phyloP scores from a whole-genome alignment of 78 protist genomes.

The Dictyostelium intermedium region DNA sequence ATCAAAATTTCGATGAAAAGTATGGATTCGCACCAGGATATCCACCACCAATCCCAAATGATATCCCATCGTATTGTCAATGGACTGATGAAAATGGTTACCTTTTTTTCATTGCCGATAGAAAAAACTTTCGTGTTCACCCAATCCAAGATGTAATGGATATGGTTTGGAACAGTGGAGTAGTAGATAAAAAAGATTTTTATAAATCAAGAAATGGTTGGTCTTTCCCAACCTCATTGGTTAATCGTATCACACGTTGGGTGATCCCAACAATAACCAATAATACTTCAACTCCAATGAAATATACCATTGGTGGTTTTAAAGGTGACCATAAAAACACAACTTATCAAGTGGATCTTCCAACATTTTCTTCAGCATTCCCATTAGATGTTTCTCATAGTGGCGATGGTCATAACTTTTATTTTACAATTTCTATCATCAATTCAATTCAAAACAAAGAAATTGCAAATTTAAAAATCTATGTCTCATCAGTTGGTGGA shows the following conservation, averaged over 20 bases:
- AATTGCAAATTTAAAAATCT: background rate
- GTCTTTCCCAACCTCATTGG: background rate
- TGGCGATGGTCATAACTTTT: background rate
- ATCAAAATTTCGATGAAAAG: background rate
- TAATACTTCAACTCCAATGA: background rate
- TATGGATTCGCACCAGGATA: background rate
- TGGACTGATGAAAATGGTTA: too few relatives aligned
- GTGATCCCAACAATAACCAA: background rate
- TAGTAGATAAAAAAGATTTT: background rate
- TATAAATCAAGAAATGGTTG: slow-evolving; percentile 1
- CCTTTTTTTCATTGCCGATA: background rate
- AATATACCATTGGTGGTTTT: background rate
- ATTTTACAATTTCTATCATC: background rate
- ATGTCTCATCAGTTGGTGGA: background rate
- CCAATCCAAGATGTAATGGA: background rate
- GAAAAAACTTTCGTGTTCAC: background rate
- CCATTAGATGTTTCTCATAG: background rate
- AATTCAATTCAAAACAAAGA: background rate
- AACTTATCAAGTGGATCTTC: background rate
- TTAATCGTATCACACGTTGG: background rate
- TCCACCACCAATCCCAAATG: background rate
- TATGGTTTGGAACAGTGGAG: background rate
- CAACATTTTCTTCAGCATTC: background rate
- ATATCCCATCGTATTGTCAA: background rate
- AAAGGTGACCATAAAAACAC: background rate